These are phyloP conservation scores for Plectranthus barbatus DNA, from an alignment of 257 asterid genomes.

Conservation along the genomic window DNA sequence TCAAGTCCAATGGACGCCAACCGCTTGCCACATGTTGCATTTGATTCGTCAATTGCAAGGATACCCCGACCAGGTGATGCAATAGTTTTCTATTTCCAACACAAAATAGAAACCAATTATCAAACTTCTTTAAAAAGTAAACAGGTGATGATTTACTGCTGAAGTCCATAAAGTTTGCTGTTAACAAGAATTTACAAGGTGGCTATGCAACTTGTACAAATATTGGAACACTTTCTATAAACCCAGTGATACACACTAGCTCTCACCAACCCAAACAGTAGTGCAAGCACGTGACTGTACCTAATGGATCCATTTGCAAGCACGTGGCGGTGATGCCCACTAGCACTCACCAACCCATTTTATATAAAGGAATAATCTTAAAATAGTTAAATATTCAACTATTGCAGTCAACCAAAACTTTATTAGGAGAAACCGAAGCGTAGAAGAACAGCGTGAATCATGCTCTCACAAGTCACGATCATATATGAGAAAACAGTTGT, in stretches of 20 bases:
- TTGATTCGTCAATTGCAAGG: constrained; percentile 96
- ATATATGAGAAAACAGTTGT: neutral
- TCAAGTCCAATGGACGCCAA: constrained; percentile 87
- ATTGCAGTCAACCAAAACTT: constrained; percentile 14
- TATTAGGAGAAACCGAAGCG: neutral
- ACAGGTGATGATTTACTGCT: too few species aligned
- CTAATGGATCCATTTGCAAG: neutral
- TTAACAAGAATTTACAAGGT: neutral
- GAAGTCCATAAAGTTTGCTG: neutral
- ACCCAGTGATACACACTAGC: neutral
- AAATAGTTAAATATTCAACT: neutral
- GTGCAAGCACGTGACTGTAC: neutral
- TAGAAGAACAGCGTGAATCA: constrained; percentile 6
- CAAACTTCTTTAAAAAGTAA: neutral
- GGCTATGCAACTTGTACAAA: neutral
- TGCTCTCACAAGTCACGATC: constrained; percentile 6
- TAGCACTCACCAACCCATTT: neutral
- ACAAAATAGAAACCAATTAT: constrained; percentile 11
- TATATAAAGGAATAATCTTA: neutral
- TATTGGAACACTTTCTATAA: neutral
- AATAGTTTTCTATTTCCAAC: constrained; percentile 55
- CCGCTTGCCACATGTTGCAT: constrained; percentile 91
- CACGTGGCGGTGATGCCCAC: neutral
- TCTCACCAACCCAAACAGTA: constrained; percentile 10
- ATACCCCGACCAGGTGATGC: constrained; percentile 95